Evolutionary conservation across 2,329 filamentous ascomycete species (phyloP).

Genomic region (Arthrinium phaeospermum): DNA sequence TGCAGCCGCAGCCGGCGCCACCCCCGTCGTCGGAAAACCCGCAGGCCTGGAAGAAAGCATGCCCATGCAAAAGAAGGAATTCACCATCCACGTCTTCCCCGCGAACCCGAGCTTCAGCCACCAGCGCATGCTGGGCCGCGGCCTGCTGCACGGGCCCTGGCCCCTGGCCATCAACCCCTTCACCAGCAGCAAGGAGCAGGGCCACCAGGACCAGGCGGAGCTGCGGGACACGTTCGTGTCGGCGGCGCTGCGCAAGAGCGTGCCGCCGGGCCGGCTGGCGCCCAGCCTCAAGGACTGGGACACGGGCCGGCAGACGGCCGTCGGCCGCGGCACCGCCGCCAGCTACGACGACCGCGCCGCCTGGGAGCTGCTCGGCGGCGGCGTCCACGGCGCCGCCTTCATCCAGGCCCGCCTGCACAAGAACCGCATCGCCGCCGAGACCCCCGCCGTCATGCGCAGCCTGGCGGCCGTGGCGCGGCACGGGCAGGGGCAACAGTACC

Average conservation of each 20-base stretch:
- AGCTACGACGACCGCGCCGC: constrained; percentile 31
- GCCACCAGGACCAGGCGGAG: constrained; percentile 8
- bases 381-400: constrained; percentile 13
- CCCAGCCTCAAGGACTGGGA: constrained; percentile 40
- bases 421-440: constrained; percentile 10
- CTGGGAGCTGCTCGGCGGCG: constrained; percentile 24
- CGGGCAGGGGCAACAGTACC: background rate
- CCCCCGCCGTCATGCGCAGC: constrained; percentile 23
- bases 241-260: constrained; percentile 31
- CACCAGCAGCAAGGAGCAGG: background rate
- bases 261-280: constrained; percentile 36
- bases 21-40: background rate
- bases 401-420: constrained; percentile 2
- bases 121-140: constrained; percentile 30
- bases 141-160: constrained; percentile 38
- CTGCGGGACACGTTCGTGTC: constrained; percentile 34
- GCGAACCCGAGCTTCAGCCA: constrained; percentile 36
- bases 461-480: constrained; percentile 11
- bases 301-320: constrained; percentile 35
- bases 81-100: constrained; percentile 38
- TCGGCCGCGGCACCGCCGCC: constrained; percentile 26
- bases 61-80: constrained; percentile 28
- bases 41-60: background rate
- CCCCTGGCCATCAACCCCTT: constrained; percentile 26
- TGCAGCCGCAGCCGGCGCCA: background rate